Conservation (phyloP, 1,284 basidiomycete species). For the Trichosporon ovoides region DNA sequence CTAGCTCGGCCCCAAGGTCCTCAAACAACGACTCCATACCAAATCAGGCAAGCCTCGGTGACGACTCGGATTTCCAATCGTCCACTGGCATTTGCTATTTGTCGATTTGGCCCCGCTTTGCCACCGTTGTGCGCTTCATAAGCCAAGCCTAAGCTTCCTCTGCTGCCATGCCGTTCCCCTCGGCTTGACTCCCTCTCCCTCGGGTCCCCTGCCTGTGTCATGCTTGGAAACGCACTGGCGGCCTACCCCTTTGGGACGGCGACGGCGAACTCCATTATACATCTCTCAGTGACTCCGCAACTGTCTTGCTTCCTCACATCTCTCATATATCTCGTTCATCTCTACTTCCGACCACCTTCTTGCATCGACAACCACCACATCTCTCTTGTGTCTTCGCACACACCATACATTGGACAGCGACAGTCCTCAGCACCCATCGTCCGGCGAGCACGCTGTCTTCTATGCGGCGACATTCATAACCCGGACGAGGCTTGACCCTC, state of each 20-base stretch:
- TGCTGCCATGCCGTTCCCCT: neutral
- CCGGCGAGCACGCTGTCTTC: conserved; percentile 1
- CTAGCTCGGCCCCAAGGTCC: neutral
- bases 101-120: neutral
- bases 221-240: neutral
- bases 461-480: neutral
- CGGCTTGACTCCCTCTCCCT: too few relatives aligned
- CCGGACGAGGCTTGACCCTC: conserved; percentile 2
- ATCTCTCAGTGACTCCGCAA: too few relatives aligned
- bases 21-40: neutral
- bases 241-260: neutral
- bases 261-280: neutral
- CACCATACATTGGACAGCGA: neutral
- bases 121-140: neutral
- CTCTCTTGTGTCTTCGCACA: neutral
- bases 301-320: neutral
- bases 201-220: neutral
- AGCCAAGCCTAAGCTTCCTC: neutral
- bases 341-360: neutral
- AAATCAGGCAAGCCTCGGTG: neutral
- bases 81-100: neutral
- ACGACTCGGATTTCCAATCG: neutral
- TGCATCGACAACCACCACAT: neutral
- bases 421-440: neutral
- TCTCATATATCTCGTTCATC: neutral